Evolutionary conservation across 805 yeast genomes (phyloP).

Genomic region (Wickerhamiella azyma): DNA sequence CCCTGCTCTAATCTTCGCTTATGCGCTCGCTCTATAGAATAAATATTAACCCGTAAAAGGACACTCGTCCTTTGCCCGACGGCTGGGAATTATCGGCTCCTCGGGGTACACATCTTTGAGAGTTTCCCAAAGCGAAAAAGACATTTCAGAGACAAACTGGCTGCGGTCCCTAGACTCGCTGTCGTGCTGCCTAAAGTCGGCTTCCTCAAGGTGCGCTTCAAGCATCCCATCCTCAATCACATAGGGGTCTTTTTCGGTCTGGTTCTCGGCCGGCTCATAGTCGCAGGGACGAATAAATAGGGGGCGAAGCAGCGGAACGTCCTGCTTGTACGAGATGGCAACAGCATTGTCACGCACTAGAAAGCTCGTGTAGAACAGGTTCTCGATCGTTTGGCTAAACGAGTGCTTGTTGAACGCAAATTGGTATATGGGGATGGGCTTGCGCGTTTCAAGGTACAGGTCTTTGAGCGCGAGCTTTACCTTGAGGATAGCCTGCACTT

Average conservation of each 20-base stretch:
- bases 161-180: background rate
- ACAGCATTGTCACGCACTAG: slow-evolving; percentile 60
- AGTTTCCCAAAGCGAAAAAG: background rate
- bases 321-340: slow-evolving; percentile 35
- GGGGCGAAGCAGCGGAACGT: slow-evolving; percentile 7
- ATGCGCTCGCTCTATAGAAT: background rate
- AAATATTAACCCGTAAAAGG: background rate
- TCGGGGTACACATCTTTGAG: background rate
- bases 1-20: no score
- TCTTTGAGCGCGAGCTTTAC: background rate
- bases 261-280: slow-evolving; percentile 17
- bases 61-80: background rate
- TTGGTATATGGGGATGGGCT: slow-evolving; percentile 42
- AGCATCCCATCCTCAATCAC: background rate
- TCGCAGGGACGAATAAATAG: background rate
- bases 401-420: slow-evolving; percentile 61
- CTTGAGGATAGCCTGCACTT: background rate
- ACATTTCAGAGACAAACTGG: slow-evolving; percentile 5
- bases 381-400: slow-evolving; percentile 69
- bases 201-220: background rate
- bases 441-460: background rate
- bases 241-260: background rate
- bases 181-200: background rate
- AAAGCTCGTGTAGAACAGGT: slow-evolving; percentile 70
- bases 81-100: slow-evolving; percentile 2